Base-by-base conservation (phyloP, 2,329 filamentous ascomycete genomes). In the Magnaporthales sp. region DNA sequence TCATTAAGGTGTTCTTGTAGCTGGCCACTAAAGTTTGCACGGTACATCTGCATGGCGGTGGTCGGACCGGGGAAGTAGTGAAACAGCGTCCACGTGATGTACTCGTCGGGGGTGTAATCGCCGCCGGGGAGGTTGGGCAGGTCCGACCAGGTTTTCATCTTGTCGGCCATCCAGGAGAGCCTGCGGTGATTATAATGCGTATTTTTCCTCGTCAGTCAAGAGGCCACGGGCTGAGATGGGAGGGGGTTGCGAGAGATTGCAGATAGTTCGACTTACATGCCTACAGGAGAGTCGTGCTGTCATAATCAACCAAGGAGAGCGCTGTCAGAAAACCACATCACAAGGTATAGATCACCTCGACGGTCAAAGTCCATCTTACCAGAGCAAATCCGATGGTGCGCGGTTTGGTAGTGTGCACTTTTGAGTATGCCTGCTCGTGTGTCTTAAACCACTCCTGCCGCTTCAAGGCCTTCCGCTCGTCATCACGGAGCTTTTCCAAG, bases 271-370 rank as follows among this genome's bases (percentile, higher is more conserved):
- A 76, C 54, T 58, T 13, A 58, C 24, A 70, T 70, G 2, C 73
- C 76, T 0, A 77, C 69, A 3, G 76, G 76, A 11, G 71, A 74
- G 70, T 78, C 76, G 2, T 71, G 69, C 11, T 58, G 15, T n/a
- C 38, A n/a, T 13, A 46, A n/a, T 13, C 11, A 11, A 58, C 24
- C 1, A 4, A 11, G 19, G 19, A 22, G n/a, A 58, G 54, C 15
- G 11, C 24, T 26, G 54, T 58, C 54, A 58, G 54, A 10, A 46
- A n/a, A n/a, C 5, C 6, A n/a, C 6, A 46, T 15, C 32, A 7
- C 19, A n/a, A 46, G 19, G 5, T 15, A 10, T 7, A 54, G 15
- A 11, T 22, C 24, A 58, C n/a, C n/a, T n/a, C n/a, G n/a, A 58
- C 24, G 8, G 54, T n/a, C 38, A 13, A 26, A 9, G 2, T 7